Conservation (phyloP, 2,329 filamentous ascomycete genomes). For the Fusarium ramigenum region DNA sequence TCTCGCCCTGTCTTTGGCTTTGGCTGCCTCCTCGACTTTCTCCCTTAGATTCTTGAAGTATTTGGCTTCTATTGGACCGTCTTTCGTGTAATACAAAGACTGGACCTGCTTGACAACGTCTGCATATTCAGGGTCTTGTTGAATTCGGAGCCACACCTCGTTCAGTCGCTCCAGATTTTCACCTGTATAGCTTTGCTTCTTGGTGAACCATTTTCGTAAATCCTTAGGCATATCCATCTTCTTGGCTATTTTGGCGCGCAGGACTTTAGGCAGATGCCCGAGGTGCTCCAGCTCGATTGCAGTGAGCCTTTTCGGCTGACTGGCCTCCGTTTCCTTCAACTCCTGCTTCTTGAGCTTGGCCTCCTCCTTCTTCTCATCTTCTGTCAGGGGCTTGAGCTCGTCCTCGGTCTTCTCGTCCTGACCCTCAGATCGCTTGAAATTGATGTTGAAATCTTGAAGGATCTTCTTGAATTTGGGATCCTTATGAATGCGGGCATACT, state of each 20-base stretch:
- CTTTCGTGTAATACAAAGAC: not conserved
- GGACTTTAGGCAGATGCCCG: not conserved
- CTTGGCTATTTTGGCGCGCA: not conserved
- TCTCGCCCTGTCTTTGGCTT: not conserved
- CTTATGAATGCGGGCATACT: not conserved
- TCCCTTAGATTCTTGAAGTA: not conserved
- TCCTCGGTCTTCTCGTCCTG: not conserved
- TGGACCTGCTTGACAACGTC: not conserved
- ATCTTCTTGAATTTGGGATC: not conserved
- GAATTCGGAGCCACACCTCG: not conserved
- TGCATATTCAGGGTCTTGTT: not conserved
- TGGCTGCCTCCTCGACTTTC: not conserved
- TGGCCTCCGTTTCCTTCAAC: not conserved
- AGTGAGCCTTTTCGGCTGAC: not conserved
- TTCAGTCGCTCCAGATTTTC: not conserved
- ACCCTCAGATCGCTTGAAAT: not conserved
- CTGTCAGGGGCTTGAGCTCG: not conserved
- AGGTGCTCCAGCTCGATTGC: not conserved
- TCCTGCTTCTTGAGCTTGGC: not conserved
- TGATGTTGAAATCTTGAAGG: not conserved
- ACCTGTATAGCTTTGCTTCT: not conserved
- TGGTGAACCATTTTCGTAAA: not conserved
- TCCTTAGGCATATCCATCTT: not conserved
- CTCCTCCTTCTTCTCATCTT: not conserved
- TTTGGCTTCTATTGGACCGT: not conserved